Conservation (phyloP, 1,139 yeast genomes). For the Blastobotrys proliferans region DNA sequence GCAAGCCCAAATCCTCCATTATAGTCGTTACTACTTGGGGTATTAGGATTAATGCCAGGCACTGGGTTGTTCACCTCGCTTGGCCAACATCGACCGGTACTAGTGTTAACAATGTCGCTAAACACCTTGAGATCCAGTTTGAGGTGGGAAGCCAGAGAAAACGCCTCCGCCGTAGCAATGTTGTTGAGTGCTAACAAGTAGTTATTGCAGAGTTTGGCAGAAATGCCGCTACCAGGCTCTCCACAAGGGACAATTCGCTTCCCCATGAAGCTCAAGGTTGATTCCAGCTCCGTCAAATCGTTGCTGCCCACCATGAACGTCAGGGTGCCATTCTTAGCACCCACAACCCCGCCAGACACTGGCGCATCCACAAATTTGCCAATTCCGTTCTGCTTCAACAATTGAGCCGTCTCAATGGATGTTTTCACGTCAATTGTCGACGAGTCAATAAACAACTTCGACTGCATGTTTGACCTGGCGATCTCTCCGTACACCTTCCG, state of each 20-base stretch:
- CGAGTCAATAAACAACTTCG: conserved; percentile 42
- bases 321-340: conserved; percentile 53
- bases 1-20: conserved; percentile 54
- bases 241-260: conserved; percentile 54
- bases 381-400: conserved; percentile 19
- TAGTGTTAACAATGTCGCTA: conserved; percentile 51
- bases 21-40: conserved; percentile 49
- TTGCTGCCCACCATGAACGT: conserved; percentile 52
- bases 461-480: conserved; percentile 13
- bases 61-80: conserved; percentile 59
- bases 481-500: conserved; percentile 43
- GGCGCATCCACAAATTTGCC: conserved; percentile 53
- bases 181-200: conserved; percentile 56
- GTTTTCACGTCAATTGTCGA: conserved; percentile 56
- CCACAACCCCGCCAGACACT: conserved; percentile 59
- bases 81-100: conserved; percentile 63
- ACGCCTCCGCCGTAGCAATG: conserved; percentile 58
- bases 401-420: conserved; percentile 38
- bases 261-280: conserved; percentile 48
- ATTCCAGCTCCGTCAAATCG: conserved; percentile 17
- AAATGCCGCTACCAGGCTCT: conserved; percentile 52
- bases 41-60: conserved; percentile 45
- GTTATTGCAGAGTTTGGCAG: conserved; percentile 58
- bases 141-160: conserved; percentile 53
- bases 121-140: conserved; percentile 49